Percentiles rank a stretch among this genome's conserved stretches.
Evolutionary conservation across 345 rosid species (phyloP).

Genomic region (Heritiera littoralis): DNA sequence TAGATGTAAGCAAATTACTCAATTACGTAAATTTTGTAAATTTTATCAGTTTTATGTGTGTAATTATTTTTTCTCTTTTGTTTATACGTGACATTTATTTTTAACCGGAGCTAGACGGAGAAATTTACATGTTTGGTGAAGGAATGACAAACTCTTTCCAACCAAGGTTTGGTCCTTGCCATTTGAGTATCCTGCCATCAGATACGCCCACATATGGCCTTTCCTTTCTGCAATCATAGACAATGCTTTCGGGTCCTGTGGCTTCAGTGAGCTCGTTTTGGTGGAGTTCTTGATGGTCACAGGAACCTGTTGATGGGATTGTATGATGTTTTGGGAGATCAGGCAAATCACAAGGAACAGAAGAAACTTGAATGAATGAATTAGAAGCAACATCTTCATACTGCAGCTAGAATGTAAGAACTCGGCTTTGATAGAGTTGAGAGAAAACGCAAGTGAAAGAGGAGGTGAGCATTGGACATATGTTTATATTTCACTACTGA

Average conservation of each 20-base stretch:
- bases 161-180: slow-evolving; percentile 29
- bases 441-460: background rate
- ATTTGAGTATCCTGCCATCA: slow-evolving; percentile 62
- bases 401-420: too few species aligned
- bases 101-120: too few species aligned
- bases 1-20: too few species aligned
- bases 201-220: slow-evolving; percentile 70
- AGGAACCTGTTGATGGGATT: background rate
- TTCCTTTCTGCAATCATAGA: slow-evolving; percentile 46
- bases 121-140: slow-evolving; percentile 29
- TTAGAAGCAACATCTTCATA: too few species aligned
- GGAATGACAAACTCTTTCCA: slow-evolving; percentile 51
- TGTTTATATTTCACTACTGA: background rate
- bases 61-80: too few species aligned
- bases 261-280: slow-evolving; percentile 26
- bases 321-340: background rate
- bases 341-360: background rate
- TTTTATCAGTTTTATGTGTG: too few species aligned
- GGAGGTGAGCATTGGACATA: background rate
- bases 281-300: background rate
- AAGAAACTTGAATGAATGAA: background rate
- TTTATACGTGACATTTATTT: too few species aligned
- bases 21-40: too few species aligned
- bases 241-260: slow-evolving; percentile 54
- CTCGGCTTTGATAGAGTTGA: too few species aligned